A percentile compares a stretch with the other conserved stretches of the same genome.
Evolutionary conservation across 2,329 filamentous ascomycete species (phyloP).

Genomic region (Penicillium griseofulvum): DNA sequence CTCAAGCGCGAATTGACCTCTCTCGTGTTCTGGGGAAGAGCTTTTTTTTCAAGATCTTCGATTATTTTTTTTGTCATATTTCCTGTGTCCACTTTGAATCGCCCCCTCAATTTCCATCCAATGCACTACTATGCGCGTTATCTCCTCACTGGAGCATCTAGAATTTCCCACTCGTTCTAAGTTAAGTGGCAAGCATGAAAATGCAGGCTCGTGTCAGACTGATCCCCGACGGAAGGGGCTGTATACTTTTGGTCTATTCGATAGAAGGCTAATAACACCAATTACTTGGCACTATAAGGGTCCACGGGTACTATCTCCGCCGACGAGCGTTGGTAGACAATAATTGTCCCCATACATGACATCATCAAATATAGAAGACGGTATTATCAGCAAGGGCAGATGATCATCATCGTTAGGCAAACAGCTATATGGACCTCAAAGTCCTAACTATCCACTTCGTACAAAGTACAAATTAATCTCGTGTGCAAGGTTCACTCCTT

Average conservation of each 20-base stretch:
- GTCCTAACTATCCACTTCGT: too few species aligned
- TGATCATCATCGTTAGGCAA: not conserved
- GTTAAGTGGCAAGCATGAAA: constrained; percentile 8
- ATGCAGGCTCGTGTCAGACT: constrained; percentile 16
- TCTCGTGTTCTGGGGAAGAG: not conserved
- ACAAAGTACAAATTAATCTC: not conserved
- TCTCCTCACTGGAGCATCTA: not conserved
- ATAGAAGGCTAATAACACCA: not conserved
- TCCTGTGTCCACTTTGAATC: not conserved
- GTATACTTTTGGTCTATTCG: not conserved
- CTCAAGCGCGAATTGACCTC: constrained; percentile 11
- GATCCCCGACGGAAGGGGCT: constrained; percentile 1
- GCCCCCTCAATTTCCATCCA: not conserved
- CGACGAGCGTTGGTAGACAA: not conserved
- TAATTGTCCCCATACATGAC: constrained; percentile 15
- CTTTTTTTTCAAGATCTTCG: not conserved
- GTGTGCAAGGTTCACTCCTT: not conserved
- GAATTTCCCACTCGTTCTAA: not conserved
- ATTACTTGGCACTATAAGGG: not conserved
- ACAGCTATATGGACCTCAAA: constrained; percentile 3
- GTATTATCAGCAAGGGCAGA: constrained; percentile 15
- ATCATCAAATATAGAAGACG: constrained; percentile 2
- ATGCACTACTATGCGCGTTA: constrained; percentile 8
- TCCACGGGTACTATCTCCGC: not conserved
- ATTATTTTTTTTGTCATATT: not conserved